phyloP scores from a whole-genome alignment of 2,329 filamentous ascomycete genomes.

The Fusarium annulatum region DNA sequence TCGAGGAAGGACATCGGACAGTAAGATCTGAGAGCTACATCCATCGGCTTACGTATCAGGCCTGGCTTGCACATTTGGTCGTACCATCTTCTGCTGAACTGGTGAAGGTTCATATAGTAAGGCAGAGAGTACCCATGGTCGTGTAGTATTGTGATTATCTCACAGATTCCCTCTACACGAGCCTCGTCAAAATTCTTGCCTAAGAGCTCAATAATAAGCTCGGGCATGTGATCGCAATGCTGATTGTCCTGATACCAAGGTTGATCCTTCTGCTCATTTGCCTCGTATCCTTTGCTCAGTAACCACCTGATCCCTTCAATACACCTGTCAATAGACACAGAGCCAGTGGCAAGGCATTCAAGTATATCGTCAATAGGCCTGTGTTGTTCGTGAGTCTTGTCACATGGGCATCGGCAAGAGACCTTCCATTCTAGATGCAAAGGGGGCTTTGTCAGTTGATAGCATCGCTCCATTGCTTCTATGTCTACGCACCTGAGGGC shows the following conservation, averaged over 20 bases:
- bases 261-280: neutral
- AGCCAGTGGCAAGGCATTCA: neutral
- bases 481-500: neutral
- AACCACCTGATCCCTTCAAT: neutral
- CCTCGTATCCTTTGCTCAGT: accelerated
- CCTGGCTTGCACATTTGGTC: neutral
- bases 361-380: neutral
- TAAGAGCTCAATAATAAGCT: neutral
- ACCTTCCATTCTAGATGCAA: neutral
- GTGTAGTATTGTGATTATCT: neutral
- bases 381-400: neutral
- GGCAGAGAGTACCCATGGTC: neutral
- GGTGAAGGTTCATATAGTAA: neutral
- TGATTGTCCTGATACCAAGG: neutral
- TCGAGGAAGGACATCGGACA: neutral
- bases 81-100: too few species aligned
- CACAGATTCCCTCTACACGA: neutral
- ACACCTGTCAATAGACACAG: neutral
- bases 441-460: neutral
- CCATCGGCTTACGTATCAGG: neutral
- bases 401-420: neutral
- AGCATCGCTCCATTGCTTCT: neutral
- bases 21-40: neutral
- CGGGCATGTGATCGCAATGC: neutral
- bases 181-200: neutral